A percentile compares a stretch with the other conserved stretches of the same genome.
phyloP scores from a whole-genome alignment of 1,284 basidiomycete species.

The Phellopilus nigrolimitatus region DNA sequence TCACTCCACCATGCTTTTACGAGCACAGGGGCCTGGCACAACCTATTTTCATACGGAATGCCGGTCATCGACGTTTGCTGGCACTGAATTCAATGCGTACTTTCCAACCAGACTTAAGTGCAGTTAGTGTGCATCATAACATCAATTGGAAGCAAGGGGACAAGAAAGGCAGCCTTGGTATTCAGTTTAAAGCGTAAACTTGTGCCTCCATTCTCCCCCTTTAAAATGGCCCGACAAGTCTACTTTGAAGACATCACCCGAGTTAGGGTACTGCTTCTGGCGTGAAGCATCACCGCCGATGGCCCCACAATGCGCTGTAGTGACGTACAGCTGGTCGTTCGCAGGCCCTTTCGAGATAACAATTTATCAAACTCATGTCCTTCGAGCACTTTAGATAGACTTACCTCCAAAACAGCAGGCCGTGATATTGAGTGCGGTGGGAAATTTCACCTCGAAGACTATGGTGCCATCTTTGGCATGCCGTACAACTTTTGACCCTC shows the following conservation, averaged over 20 bases:
- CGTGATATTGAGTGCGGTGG: conserved; percentile 56
- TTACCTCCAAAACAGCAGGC: conserved; percentile 67
- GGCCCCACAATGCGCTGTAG: conserved; percentile 60
- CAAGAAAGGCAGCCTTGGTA: not conserved
- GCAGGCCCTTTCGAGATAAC: conserved; percentile 42
- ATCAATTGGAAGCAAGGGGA: too few species aligned
- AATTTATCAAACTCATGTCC: conserved; percentile 2
- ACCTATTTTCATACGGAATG: too few species aligned
- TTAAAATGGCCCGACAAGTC: conserved; percentile 51
- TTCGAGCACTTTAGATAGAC: conserved; percentile 10
- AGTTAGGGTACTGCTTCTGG: conserved; percentile 53
- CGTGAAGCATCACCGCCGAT: conserved; percentile 44
- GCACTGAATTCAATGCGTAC: too few species aligned
- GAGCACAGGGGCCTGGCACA: too few species aligned
- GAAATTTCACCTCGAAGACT: conserved; percentile 53
- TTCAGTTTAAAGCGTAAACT: conserved; percentile 31
- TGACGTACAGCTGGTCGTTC: conserved; percentile 60
- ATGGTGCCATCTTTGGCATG: conserved; percentile 46
- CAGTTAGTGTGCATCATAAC: too few species aligned
- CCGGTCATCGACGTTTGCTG: too few species aligned
- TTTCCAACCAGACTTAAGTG: too few species aligned
- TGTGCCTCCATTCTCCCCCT: conserved; percentile 38
- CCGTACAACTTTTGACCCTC: conserved; percentile 53
- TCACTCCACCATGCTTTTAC: too few species aligned
- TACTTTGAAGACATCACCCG: conserved; percentile 59